A percentile compares a stretch with the other conserved stretches of the same genome.
phyloP scores from a whole-genome alignment of 2,329 filamentous ascomycete genomes.

The Beauveria sp. region DNA sequence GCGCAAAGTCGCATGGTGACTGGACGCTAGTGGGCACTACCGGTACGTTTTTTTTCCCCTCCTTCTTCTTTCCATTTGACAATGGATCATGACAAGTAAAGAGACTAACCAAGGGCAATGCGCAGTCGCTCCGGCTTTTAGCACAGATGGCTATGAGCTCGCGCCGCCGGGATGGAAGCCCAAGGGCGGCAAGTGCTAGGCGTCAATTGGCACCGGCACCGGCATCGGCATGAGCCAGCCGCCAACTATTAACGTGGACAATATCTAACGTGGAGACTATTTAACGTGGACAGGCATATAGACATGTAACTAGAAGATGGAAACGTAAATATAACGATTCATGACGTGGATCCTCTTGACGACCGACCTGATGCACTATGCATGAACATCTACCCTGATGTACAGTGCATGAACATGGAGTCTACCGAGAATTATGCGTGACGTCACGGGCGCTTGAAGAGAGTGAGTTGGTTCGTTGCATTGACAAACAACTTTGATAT shows the following conservation, averaged over 20 bases:
- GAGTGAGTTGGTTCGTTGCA: no score
- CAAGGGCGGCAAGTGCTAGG: background rate
- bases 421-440: background rate
- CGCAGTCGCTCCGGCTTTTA: conserved; percentile 10
- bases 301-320: background rate
- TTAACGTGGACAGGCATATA: background rate
- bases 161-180: conserved; percentile 7
- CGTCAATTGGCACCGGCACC: background rate
- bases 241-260: no score
- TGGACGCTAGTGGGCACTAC: conserved; percentile 40
- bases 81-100: background rate
- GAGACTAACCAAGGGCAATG: background rate
- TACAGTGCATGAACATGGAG: background rate
- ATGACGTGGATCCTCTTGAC: background rate
- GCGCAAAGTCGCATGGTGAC: conserved; percentile 32
- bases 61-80: background rate
- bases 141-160: conserved; percentile 5
- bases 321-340: background rate
- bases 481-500: no score
- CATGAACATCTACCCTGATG: background rate
- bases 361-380: background rate
- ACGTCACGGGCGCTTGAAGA: background rate
- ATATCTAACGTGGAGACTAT: no score
- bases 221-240: background rate
- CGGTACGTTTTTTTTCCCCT: conserved; percentile 9